phyloP scores from a whole-genome alignment of 352 stramenopile genomes.

The Phytophthora sojae region DNA sequence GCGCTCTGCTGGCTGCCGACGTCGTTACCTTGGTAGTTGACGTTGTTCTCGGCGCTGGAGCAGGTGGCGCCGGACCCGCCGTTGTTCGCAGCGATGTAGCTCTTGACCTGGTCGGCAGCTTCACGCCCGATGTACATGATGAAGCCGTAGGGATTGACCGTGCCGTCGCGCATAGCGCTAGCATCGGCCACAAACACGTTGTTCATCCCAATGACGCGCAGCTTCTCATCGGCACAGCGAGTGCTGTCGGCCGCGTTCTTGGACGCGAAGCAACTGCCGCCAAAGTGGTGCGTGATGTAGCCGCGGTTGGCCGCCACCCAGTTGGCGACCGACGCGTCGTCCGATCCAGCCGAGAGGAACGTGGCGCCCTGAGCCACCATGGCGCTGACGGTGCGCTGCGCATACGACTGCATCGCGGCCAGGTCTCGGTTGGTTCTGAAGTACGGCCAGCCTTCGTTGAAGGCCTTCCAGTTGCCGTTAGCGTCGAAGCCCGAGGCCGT shows the following conservation, averaged over 20 bases:
- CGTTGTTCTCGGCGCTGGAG: constrained; percentile 33
- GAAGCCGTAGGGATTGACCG: constrained; percentile 73
- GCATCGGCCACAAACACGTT: constrained; percentile 73
- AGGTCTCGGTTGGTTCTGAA: constrained; percentile 53
- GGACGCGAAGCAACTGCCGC: constrained; percentile 71
- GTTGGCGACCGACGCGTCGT: constrained; percentile 39
- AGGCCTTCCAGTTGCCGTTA: constrained; percentile 46
- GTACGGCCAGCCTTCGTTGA: constrained; percentile 49
- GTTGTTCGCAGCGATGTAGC: constrained; percentile 31
- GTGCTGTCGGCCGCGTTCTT: constrained; percentile 45
- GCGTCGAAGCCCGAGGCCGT: constrained; percentile 51
- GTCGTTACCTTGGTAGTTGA: constrained; percentile 63
- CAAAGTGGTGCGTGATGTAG: constrained; percentile 70
- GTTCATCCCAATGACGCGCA: constrained; percentile 62
- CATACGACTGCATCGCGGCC: constrained; percentile 59
- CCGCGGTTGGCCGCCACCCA: constrained; percentile 51
- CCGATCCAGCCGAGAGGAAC: constrained; percentile 44
- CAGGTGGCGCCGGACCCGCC: constrained; percentile 25
- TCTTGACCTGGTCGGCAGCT: constrained; percentile 46
- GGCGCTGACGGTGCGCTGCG: constrained; percentile 42
- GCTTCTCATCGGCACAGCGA: constrained; percentile 64
- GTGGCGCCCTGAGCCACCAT: constrained; percentile 48
- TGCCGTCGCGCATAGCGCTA: constrained; percentile 62
- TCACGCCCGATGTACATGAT: constrained; percentile 76
- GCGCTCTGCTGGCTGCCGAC: constrained; percentile 41